These are phyloP conservation scores for Agrocybe pediades DNA, from an alignment of 768 basidiomycete genomes.

Conservation along the genomic window DNA sequence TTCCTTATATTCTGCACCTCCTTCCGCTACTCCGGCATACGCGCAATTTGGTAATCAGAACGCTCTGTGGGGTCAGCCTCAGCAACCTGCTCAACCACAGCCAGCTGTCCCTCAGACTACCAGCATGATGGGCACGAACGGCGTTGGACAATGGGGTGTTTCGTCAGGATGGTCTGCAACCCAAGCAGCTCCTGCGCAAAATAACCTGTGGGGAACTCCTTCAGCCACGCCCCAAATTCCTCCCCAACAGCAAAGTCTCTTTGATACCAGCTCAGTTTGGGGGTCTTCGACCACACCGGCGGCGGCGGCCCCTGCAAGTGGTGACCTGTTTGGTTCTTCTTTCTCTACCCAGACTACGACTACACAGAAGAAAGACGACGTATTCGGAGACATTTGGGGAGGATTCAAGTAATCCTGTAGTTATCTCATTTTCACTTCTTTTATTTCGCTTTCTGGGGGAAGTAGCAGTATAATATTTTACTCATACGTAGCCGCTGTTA, in stretches of 20 bases:
- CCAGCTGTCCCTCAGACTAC: conserved; percentile 29
- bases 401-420: conserved; percentile 67
- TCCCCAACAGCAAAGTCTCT: conserved; percentile 34
- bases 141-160: conserved; percentile 66
- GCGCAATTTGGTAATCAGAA: conserved; percentile 35
- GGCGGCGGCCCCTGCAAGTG: conserved; percentile 22
- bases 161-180: conserved; percentile 62
- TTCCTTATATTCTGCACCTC: conserved; percentile 67
- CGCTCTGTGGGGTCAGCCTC: conserved; percentile 29
- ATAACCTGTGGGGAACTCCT: conserved; percentile 40
- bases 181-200: conserved; percentile 32
- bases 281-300: conserved; percentile 24
- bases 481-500: not conserved
- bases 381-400: conserved; percentile 84
- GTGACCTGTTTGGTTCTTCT: conserved; percentile 37
- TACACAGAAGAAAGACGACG: conserved; percentile 70
- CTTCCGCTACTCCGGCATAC: conserved; percentile 34
- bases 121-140: conserved; percentile 57
- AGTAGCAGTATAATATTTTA: not conserved
- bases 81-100: conserved; percentile 2
- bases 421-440: conserved; percentile 28
- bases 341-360: conserved; percentile 22
- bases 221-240: conserved; percentile 17
- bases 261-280: conserved; percentile 65
- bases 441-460: conserved; percentile 1